These are phyloP conservation scores for Pigoraptor vietnamica DNA, from an alignment of 78 protist genomes.

Conservation along the genomic window DNA sequence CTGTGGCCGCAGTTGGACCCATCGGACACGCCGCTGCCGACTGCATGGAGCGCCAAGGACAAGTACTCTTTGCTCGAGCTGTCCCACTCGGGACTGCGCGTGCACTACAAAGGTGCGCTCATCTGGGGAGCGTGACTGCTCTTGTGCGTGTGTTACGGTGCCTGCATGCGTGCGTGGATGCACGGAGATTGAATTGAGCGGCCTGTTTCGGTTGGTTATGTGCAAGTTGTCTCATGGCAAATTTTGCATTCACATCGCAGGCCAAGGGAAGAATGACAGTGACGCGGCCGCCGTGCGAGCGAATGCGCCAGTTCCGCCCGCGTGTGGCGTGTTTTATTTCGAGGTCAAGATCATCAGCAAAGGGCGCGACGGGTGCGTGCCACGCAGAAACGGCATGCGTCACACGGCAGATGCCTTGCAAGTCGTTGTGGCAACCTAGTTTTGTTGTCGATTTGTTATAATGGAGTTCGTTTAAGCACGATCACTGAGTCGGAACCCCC, in stretches of 20 bases:
- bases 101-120: constrained; percentile 29
- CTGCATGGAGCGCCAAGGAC: constrained; percentile 41
- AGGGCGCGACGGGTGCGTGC: constrained; percentile 59
- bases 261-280: constrained; percentile 23
- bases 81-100: constrained; percentile 8
- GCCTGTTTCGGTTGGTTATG: no score
- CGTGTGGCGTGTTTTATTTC: constrained; percentile 65
- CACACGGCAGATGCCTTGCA: no score
- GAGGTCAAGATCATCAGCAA: constrained; percentile 52
- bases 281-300: constrained; percentile 61
- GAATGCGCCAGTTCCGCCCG: constrained; percentile 39
- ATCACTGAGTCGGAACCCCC: no score
- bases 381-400: no score
- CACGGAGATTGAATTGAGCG: no score
- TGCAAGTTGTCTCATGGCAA: background rate
- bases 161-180: no score
- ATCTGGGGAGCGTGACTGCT: no score
- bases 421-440: no score
- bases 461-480: no score
- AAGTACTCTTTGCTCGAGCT: constrained; percentile 26
- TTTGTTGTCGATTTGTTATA: no score
- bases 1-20: background rate
- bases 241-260: background rate
- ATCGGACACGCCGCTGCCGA: constrained; percentile 16
- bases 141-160: no score